Conservation (phyloP, 2,329 filamentous ascomycete genomes). For the Calonectria multiphialidica region DNA sequence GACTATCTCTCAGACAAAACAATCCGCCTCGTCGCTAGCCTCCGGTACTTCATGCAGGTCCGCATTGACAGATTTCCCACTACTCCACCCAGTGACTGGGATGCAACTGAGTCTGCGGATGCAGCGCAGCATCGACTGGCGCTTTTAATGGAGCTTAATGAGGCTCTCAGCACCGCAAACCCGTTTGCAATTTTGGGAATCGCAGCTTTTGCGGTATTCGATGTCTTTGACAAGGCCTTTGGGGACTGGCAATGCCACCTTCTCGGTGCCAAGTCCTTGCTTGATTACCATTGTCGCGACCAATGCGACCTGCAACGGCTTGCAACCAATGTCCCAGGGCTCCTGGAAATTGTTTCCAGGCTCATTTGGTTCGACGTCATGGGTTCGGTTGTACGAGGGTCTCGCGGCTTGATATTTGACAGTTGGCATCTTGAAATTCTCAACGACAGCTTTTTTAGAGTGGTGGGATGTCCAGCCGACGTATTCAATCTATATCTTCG, state of each 20-base stretch:
- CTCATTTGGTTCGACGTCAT: conserved; percentile 56
- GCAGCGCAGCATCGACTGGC: conserved; percentile 44
- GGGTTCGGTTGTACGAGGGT: conserved; percentile 41
- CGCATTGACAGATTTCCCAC: background rate
- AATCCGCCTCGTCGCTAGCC: conserved; percentile 39
- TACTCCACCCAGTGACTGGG: background rate
- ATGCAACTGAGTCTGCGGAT: conserved; percentile 29
- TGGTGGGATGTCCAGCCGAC: conserved; percentile 53
- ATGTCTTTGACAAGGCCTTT: conserved; percentile 56
- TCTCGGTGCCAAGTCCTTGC: conserved; percentile 52
- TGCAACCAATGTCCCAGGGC: conserved; percentile 47
- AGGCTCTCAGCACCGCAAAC: conserved; percentile 53
- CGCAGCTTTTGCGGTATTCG: conserved; percentile 57
- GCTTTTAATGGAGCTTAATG: conserved; percentile 52
- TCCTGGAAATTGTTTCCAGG: conserved; percentile 53
- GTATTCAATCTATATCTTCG: conserved; percentile 52
- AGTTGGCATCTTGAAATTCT: conserved; percentile 55
- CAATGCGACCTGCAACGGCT: conserved; percentile 49
- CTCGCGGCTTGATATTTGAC: conserved; percentile 49
- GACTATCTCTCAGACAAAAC: conserved; percentile 33
- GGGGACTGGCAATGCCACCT: conserved; percentile 54
- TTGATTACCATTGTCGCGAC: conserved; percentile 54
- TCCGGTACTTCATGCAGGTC: conserved; percentile 42
- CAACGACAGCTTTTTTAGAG: conserved; percentile 48
- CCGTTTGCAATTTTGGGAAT: conserved; percentile 57